These are phyloP conservation scores for Climacium dendroides DNA, from an alignment of 225 moss, liverwort and hornwort genomes.

Conservation along the genomic window DNA sequence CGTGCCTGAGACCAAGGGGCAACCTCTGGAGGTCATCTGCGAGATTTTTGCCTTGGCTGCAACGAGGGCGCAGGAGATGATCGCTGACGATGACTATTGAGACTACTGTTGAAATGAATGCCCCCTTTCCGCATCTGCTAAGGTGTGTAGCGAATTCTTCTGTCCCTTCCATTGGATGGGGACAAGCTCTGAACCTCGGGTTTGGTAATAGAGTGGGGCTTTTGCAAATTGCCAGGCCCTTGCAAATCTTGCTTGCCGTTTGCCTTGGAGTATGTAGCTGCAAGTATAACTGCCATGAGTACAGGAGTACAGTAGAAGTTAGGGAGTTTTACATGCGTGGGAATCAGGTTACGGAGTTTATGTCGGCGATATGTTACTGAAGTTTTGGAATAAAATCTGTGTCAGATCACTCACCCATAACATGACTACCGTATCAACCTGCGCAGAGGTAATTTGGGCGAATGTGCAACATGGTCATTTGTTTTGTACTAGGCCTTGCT, in stretches of 20 bases:
- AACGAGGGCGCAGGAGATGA: neutral
- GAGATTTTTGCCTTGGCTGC: conserved; percentile 83
- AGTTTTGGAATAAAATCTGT: neutral
- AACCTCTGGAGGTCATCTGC: conserved; percentile 84
- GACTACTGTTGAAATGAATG: neutral
- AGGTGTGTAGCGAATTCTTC: neutral
- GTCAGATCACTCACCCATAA: neutral
- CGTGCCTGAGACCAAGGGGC: conserved; percentile 92
- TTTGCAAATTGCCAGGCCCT: neutral
- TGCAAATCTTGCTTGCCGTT: neutral
- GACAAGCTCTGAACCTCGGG: neutral
- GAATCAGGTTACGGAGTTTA: neutral
- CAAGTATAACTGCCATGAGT: neutral
- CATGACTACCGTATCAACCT: too few relatives aligned
- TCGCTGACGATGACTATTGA: conserved; percentile 22
- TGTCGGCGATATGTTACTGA: neutral
- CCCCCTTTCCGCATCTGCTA: neutral
- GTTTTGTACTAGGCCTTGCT: neutral
- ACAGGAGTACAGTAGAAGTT: neutral
- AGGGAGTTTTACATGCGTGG: neutral
- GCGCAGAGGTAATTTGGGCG: too few relatives aligned
- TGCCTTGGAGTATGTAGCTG: neutral
- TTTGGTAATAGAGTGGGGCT: neutral
- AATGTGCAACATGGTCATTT: neutral
- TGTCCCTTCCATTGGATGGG: neutral